A percentile compares a stretch with the other conserved stretches of the same genome.
phyloP scores from a whole-genome alignment of 140 eudicot genomes.

The Flaveria floridana region DNA sequence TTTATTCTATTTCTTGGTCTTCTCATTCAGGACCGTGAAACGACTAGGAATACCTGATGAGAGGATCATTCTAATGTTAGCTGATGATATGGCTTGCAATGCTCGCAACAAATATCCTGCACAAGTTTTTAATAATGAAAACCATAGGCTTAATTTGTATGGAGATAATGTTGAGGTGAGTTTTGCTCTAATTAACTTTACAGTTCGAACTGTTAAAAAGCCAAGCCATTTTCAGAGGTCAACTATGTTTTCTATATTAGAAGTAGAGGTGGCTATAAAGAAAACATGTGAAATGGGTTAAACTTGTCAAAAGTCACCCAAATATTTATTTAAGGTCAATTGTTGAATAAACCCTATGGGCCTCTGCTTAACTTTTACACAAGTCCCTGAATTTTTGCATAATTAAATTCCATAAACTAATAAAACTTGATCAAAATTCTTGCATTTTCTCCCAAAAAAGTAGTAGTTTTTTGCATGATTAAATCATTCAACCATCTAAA shows the following conservation, averaged over 20 bases:
- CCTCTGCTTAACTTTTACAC: neutral
- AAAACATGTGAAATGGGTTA: neutral
- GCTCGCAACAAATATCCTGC: constrained; percentile 95
- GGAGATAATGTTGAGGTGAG: constrained; percentile 97
- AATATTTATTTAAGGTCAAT: neutral
- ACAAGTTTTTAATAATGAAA: constrained; percentile 96
- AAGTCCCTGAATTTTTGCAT: neutral
- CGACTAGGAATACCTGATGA: constrained; percentile 98
- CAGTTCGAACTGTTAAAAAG: neutral
- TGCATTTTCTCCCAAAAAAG: neutral
- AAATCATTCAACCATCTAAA: too few species aligned
- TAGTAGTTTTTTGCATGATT: too few species aligned
- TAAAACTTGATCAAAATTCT: neutral
- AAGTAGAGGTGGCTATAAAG: neutral
- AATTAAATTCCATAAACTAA: neutral
- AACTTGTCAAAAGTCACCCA: neutral
- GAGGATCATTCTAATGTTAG: constrained; percentile 93
- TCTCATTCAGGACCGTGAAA: constrained; percentile 72
- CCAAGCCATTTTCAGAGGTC: neutral
- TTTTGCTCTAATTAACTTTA: constrained; percentile 5
- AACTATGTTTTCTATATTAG: constrained; percentile 2
- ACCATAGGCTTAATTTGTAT: constrained; percentile 87
- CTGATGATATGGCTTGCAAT: constrained; percentile 99
- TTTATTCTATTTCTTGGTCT: neutral
- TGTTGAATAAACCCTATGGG: neutral